Conservation (phyloP, 1,284 basidiomycete species). For the Melampsora americana region DNA sequence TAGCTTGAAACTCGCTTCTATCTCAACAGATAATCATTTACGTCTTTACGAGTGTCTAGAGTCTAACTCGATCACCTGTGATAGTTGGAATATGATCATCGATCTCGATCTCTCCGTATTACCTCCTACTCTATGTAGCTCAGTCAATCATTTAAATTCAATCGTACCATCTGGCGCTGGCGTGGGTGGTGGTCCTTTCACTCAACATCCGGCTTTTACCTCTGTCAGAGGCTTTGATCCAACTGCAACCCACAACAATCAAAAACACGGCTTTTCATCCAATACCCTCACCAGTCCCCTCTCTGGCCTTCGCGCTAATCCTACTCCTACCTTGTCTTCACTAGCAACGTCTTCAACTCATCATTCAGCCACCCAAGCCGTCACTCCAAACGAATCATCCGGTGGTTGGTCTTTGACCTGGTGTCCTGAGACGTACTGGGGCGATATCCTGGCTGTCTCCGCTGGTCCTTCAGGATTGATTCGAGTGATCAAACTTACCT, state of each 20-base stretch:
- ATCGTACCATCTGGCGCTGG: constrained; percentile 23
- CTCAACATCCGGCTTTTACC: constrained; percentile 29
- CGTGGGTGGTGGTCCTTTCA: background rate
- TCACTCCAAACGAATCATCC: constrained; percentile 59
- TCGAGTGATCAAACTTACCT: constrained; percentile 63
- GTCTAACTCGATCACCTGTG: constrained; percentile 59
- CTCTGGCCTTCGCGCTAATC: constrained; percentile 27
- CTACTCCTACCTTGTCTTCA: constrained; percentile 32
- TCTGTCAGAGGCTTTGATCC: constrained; percentile 48
- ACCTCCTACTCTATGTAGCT: constrained; percentile 45
- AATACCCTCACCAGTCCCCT: constrained; percentile 61
- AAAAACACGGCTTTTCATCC: constrained; percentile 67
- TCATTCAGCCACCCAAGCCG: background rate
- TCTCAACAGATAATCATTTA: constrained; percentile 78
- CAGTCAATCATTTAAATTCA: constrained; percentile 33
- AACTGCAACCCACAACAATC: constrained; percentile 28
- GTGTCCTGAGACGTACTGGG: constrained; percentile 92
- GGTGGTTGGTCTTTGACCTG: constrained; percentile 88
- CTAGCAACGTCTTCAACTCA: constrained; percentile 28
- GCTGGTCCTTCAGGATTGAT: constrained; percentile 69
- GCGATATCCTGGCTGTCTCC: constrained; percentile 73
- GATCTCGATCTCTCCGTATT: constrained; percentile 69
- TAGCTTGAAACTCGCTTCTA: constrained; percentile 64
- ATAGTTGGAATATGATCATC: constrained; percentile 73
- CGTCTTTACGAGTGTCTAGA: constrained; percentile 87